phyloP scores from a whole-genome alignment of 768 basidiomycete species.

The Pholiota microspora region DNA sequence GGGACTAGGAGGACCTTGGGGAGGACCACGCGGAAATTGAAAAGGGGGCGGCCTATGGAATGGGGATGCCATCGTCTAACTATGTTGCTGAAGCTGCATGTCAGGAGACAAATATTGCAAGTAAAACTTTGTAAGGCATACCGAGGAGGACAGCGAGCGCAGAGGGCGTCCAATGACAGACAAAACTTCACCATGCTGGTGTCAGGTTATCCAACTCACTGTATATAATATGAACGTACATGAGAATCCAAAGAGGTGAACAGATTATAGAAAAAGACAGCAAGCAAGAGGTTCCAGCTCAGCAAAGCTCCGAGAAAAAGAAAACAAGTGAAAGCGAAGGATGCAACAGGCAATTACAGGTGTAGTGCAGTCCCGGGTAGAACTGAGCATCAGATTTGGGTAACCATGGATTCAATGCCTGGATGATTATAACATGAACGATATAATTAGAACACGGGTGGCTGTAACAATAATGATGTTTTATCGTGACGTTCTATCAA shows the following conservation, averaged over 20 bases:
- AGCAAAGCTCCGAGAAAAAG: constrained; percentile 5
- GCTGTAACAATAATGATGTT: not conserved
- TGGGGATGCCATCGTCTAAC: constrained; percentile 37
- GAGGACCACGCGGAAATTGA: constrained; percentile 39
- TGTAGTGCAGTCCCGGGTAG: not conserved
- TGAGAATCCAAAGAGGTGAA: not conserved
- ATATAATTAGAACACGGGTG: not conserved
- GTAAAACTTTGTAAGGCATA: constrained; percentile 4
- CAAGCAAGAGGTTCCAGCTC: constrained; percentile 12
- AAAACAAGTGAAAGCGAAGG: not conserved
- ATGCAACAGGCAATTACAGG: not conserved
- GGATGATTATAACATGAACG: too few relatives aligned
- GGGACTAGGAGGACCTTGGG: constrained; percentile 35
- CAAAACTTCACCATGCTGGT: too few relatives aligned
- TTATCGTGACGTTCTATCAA: not conserved
- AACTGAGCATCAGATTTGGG: not conserved
- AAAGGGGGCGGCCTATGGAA: constrained; percentile 46
- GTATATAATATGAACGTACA: not conserved
- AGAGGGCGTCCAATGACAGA: too few relatives aligned
- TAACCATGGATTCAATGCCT: constrained; percentile 12
- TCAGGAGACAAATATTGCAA: not conserved
- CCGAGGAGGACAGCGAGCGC: too few relatives aligned
- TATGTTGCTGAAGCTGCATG: constrained; percentile 26
- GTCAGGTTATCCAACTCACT: too few relatives aligned
- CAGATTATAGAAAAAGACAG: constrained; percentile 7